These are phyloP conservation scores for Coemansia sp. DNA, from an alignment of 192 early-diverging fungal genomes.

Conservation along the genomic window DNA sequence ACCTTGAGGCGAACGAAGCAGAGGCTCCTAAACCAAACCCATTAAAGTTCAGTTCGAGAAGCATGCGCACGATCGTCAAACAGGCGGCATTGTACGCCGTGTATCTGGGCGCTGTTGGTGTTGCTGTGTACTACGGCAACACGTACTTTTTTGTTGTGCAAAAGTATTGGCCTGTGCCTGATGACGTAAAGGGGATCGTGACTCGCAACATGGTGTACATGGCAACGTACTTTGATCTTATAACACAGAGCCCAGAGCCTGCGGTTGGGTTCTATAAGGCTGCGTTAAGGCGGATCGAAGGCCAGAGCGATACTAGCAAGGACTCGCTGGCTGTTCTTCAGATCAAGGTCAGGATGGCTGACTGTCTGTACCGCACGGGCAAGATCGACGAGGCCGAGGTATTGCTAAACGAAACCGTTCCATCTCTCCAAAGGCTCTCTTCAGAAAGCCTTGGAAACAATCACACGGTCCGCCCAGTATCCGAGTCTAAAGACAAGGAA, in stretches of 20 bases:
- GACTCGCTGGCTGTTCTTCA: constrained; percentile 27
- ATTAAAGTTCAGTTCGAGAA: constrained; percentile 22
- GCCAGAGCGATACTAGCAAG: not conserved
- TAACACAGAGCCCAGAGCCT: constrained; percentile 15
- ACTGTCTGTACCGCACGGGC: constrained; percentile 25
- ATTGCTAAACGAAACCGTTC: constrained; percentile 16
- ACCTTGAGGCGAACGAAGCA: constrained; percentile 8
- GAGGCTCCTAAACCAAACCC: not conserved
- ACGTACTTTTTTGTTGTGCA: constrained; percentile 33
- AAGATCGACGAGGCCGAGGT: constrained; percentile 9
- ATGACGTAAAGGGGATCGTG: constrained; percentile 16
- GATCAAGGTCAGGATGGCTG: constrained; percentile 34
- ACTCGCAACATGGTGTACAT: constrained; percentile 29
- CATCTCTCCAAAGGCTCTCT: constrained; percentile 2
- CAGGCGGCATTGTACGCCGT: constrained; percentile 12
- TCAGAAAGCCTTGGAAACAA: not conserved
- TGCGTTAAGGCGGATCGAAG: constrained; percentile 21
- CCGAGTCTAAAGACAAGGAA: not conserved
- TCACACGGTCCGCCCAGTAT: not conserved
- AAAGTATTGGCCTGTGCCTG: constrained; percentile 28
- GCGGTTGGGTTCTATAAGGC: constrained; percentile 25
- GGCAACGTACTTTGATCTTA: constrained; percentile 35
- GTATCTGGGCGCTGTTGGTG: constrained; percentile 15
- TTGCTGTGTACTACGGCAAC: constrained; percentile 20
- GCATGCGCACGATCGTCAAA: constrained; percentile 8